A percentile compares a stretch with the other conserved stretches of the same genome.
phyloP scores from a whole-genome alignment of 768 basidiomycete genomes.

The Psilocybe tampanensis region DNA sequence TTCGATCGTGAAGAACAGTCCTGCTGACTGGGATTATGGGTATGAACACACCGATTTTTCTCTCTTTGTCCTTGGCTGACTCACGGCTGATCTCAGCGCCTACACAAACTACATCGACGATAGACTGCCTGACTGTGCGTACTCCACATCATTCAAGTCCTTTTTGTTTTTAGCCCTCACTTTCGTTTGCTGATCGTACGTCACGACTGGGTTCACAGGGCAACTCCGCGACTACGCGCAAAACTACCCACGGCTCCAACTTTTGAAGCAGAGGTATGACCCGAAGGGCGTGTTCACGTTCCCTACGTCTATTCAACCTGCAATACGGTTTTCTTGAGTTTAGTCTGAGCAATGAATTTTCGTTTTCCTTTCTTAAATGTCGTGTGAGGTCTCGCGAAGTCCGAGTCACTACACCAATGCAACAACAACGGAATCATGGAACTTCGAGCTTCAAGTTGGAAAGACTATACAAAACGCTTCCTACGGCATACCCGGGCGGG shows the following conservation, averaged over 20 bases:
- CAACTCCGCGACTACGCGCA: conserved; percentile 37
- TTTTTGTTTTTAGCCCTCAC: background rate
- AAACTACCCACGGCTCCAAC: conserved; percentile 30
- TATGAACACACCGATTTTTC: conserved; percentile 7
- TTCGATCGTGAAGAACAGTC: conserved; percentile 37
- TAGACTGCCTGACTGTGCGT: conserved; percentile 35
- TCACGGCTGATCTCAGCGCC: conserved; percentile 26
- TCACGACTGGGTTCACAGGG: conserved; percentile 23
- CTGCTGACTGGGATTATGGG: conserved; percentile 42
- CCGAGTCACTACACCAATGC: too few species aligned
- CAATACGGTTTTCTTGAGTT: too few species aligned
- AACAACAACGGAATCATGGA: too few species aligned
- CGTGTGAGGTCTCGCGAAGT: too few species aligned
- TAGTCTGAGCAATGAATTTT: too few species aligned
- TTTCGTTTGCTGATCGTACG: too few species aligned
- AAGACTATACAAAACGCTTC: too few species aligned
- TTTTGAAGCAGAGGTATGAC: conserved; percentile 32
- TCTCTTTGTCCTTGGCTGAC: too few species aligned
- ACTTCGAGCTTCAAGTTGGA: too few species aligned
- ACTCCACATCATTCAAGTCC: too few species aligned
- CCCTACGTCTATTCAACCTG: conserved; percentile 18
- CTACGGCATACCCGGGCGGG: too few species aligned
- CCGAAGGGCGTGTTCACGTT: conserved; percentile 42
- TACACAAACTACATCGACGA: conserved; percentile 52
- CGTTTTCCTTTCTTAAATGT: too few species aligned